Base-by-base conservation (phyloP, 371 early-diverging fungal species). In the Encephalitozoon cuniculi region DNA sequence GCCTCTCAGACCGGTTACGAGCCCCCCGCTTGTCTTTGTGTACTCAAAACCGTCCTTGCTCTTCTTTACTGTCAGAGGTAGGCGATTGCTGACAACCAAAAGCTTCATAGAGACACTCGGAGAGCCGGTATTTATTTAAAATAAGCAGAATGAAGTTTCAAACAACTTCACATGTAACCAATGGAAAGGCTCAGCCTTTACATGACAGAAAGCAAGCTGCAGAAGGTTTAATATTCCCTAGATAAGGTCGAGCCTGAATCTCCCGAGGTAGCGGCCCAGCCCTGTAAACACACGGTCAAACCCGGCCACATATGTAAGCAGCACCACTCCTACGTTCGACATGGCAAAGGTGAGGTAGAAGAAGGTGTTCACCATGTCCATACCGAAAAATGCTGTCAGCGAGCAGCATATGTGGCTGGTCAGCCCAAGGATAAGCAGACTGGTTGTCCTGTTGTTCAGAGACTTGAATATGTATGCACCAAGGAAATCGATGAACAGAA, bases 51-150 rank as follows among this genome's bases (percentile, higher is more conserved):
- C 75, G 6, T 87, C 86, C 69, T 89, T 88, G 34, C 44, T 71
- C 79, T 90, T 89, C 52, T 88, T 90, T 63, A 97, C 90, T 9
- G 96, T 94, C 74, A 99, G 89, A 46, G 99, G 99, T 32, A 99
- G 87, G 41, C 99, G 88, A 87, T 99, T 98, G n/a, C 95, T 94
- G 1, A 97, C 93, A n/a, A 98, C 94, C 32, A 97, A 87, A 25
- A 99, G 87, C 75, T 68, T 77, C 82, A 81, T 81, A 26, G 9
- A 12, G 34, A 68, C n/a, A n/a, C 2, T 21, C 15, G 15, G 1
- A 9, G 40, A 41, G n/a, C 7, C 11, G 8, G 23, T 55, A 51
- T 71, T 71, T 71, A 71, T 52, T 30, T 37, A 30, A 21, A 41
- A 41, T 59, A 40, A 55, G 25, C 18, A 63, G 40, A 55, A 41